Conservation (phyloP, 768 basidiomycete species). For the Sporobolomyces phaffii region DNA sequence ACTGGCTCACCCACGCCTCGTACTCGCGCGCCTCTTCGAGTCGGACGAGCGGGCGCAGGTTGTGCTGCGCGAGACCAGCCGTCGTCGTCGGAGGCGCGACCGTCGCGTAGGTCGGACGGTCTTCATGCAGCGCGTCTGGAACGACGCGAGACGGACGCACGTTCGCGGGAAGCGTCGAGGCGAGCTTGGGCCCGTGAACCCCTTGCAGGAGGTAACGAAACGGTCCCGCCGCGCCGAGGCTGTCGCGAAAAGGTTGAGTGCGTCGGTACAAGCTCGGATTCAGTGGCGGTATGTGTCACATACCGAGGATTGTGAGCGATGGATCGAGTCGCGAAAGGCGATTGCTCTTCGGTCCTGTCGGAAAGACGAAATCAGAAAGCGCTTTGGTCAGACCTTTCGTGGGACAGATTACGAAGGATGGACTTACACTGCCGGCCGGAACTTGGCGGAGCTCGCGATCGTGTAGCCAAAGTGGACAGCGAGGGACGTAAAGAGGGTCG, state of each 20-base stretch:
- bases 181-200: not conserved
- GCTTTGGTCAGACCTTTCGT: too few species aligned
- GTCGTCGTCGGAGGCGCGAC: conserved; percentile 25
- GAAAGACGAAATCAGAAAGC: not conserved
- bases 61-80: conserved; percentile 30
- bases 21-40: conserved; percentile 41
- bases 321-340: conserved; percentile 2
- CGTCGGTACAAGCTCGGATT: not conserved
- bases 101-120: not conserved
- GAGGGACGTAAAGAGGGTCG: conserved; percentile 71
- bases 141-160: not conserved
- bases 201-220: conserved; percentile 13
- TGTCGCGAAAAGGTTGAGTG: not conserved
- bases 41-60: conserved; percentile 35
- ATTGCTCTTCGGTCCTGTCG: not conserved
- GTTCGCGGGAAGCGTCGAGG: not conserved
- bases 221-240: not conserved
- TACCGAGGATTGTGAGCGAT: conserved; percentile 3
- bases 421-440: conserved; percentile 61
- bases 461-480: conserved; percentile 84
- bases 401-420: not conserved
- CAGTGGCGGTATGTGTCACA: not conserved
- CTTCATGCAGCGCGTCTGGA: not conserved
- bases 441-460: conserved; percentile 80
- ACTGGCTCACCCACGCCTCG: conserved; percentile 38